Evolutionary conservation across 352 stramenopile genomes (phyloP).

Genomic region (Aphanomyces stellatus): DNA sequence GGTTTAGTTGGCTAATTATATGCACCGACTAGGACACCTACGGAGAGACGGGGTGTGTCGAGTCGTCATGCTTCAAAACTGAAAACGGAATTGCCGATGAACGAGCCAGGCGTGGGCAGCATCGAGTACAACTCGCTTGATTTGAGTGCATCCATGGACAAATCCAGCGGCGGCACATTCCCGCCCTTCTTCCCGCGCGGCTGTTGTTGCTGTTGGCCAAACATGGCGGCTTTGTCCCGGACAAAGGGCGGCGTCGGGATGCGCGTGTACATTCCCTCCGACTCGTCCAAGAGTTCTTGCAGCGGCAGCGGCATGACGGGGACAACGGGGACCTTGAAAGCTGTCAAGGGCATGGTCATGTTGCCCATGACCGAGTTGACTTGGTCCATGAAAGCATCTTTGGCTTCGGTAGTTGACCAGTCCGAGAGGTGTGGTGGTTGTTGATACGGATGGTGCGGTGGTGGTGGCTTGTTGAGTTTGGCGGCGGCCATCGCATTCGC

Average conservation of each 20-base stretch:
- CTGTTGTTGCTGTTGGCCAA: background rate
- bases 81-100: conserved; percentile 6
- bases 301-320: background rate
- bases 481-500: too few relatives aligned
- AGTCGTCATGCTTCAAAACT: conserved; percentile 8
- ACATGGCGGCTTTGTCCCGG: background rate
- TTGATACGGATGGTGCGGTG: background rate
- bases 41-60: too few relatives aligned
- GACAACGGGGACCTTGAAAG: background rate
- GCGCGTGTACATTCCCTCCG: background rate
- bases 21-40: too few relatives aligned
- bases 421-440: background rate
- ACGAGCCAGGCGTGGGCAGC: conserved; percentile 12
- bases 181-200: too few relatives aligned
- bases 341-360: background rate
- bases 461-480: background rate
- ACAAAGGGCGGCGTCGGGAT: conserved; percentile 4
- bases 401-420: background rate
- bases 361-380: conserved; percentile 2
- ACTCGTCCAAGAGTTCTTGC: conserved; percentile 1
- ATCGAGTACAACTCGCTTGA: conserved; percentile 12
- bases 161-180: conserved; percentile 1
- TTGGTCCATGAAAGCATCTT: background rate
- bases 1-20: too few relatives aligned
- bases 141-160: conserved; percentile 11